phyloP scores from a whole-genome alignment of 441 rosid genomes.

The Arabidopsis lyrata region DNA sequence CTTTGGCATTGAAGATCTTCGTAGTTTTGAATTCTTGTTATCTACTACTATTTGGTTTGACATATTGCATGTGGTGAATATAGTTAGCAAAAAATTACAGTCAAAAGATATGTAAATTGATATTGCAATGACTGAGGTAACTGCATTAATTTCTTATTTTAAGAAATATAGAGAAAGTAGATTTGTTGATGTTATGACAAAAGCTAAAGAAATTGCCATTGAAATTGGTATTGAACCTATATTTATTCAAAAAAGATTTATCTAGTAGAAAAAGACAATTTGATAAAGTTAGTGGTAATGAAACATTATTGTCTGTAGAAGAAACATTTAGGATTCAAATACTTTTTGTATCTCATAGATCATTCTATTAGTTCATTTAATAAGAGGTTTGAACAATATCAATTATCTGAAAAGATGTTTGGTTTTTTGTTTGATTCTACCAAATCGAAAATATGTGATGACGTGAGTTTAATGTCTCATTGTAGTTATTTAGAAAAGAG shows the following conservation, averaged over 20 bases:
- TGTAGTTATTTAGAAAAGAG: not conserved
- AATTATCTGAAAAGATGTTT: not conserved
- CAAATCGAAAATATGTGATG: not conserved
- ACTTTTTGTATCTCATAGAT: not conserved
- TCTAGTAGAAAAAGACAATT: not conserved
- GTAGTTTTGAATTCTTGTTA: slow-evolving; percentile 1
- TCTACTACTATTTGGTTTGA: not conserved
- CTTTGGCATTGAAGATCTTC: not conserved
- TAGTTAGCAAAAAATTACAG: not conserved
- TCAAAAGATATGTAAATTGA: not conserved
- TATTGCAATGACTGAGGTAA: not conserved
- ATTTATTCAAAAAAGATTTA: not conserved
- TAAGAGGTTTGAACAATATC: slow-evolving; percentile 2
- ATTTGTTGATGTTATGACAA: not conserved
- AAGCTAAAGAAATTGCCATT: not conserved
- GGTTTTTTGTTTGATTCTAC: not conserved
- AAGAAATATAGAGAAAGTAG: not conserved
- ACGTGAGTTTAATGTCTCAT: not conserved
- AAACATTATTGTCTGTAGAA: not conserved
- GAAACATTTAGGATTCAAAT: not conserved
- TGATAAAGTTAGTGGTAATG: not conserved
- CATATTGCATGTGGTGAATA: not conserved
- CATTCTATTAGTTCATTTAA: not conserved
- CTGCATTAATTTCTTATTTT: not conserved
- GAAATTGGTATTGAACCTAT: not conserved